Base-by-base conservation (phyloP, 2,329 filamentous ascomycete species). In the Triangularia setosa region DNA sequence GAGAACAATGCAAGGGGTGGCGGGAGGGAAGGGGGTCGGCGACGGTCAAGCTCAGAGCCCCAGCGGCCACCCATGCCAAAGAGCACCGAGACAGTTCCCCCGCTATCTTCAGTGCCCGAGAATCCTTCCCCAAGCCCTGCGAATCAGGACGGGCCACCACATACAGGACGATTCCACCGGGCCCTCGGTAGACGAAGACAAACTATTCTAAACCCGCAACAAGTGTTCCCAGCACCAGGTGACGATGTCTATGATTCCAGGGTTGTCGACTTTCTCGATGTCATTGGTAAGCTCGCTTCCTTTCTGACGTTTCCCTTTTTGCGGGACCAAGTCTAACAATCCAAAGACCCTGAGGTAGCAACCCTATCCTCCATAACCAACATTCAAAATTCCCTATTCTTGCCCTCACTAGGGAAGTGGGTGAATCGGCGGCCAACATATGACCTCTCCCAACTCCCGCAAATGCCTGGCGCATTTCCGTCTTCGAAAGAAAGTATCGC, bases 301-400 rank as follows among this genome's bases (percentile, higher is more conserved):
- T 57, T 11, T 56, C 21, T 53, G 6, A 52, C n/a, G n/a, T 54
- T 5, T 28, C 18, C 7, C 52, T 11, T 21, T 52, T 23, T 21
- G 44, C 3, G 30, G 48, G 16, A 4, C 16, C 24, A 23, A 18
- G 8, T 8, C 55, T 65, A 33, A 65, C 57, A 12, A 7, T 28
- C 2, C 7, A 57, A 68, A 93, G 92, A 96, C 71, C 91, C 92
- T 52, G 91, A 96, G 77, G 88, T 96, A 3, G 87, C 91, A 35
- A 92, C 92, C 0, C 79, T 96, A 3, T 92, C 91, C 0, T 94
- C 91, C 14, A 83, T 96, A 9, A 96, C 91, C 53, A 96, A 96
- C 72, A 88, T 96, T 21, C 92, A 96, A 72, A 96, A 96, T 74
- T 95, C 92, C 0, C 85, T 96, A 9, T 96, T 96, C 76, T 80